These are phyloP conservation scores for Benincasa hispida DNA, from an alignment of 306 rosid genomes.

Conservation along the genomic window DNA sequence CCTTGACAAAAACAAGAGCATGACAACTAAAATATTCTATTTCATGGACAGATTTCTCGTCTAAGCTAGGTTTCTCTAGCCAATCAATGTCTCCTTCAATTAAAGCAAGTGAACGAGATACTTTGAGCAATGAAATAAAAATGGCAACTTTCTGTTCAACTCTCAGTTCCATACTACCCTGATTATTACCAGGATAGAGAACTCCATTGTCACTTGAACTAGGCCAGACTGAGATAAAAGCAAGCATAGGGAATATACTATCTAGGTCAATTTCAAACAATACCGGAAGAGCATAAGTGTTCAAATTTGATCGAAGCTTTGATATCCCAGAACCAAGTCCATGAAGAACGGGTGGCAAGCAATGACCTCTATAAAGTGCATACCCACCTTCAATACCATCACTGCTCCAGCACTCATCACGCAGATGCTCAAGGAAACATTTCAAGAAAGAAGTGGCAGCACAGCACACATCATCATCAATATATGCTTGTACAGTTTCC, in stretches of 20 bases:
- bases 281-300: slow-evolving; percentile 77
- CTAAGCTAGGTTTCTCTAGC: slow-evolving; percentile 27
- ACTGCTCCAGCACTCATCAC: slow-evolving; percentile 79
- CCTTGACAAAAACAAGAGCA: slow-evolving; percentile 73
- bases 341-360: slow-evolving; percentile 60
- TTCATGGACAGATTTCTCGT: slow-evolving; percentile 15
- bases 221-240: slow-evolving; percentile 58
- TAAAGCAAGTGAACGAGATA: slow-evolving; percentile 79
- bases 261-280: slow-evolving; percentile 80
- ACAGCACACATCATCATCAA: slow-evolving; percentile 90
- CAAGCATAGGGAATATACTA: slow-evolving; percentile 76
- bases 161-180: slow-evolving; percentile 34
- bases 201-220: slow-evolving; percentile 27
- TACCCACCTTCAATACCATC: slow-evolving; percentile 85
- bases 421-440: slow-evolving; percentile 76
- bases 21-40: slow-evolving; percentile 15
- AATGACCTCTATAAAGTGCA: slow-evolving; percentile 57
- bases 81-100: slow-evolving; percentile 90
- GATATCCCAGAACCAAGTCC: slow-evolving; percentile 92
- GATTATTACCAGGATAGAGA: slow-evolving; percentile 30
- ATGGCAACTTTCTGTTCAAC: slow-evolving; percentile 88
- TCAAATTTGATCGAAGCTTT: slow-evolving; percentile 82
- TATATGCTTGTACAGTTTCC: slow-evolving; percentile 58
- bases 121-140: slow-evolving; percentile 89
- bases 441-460: slow-evolving; percentile 81